These are phyloP conservation scores for Fistulifera pelliculosa DNA, from an alignment of 108 stramenopile genomes.

Conservation along the genomic window DNA sequence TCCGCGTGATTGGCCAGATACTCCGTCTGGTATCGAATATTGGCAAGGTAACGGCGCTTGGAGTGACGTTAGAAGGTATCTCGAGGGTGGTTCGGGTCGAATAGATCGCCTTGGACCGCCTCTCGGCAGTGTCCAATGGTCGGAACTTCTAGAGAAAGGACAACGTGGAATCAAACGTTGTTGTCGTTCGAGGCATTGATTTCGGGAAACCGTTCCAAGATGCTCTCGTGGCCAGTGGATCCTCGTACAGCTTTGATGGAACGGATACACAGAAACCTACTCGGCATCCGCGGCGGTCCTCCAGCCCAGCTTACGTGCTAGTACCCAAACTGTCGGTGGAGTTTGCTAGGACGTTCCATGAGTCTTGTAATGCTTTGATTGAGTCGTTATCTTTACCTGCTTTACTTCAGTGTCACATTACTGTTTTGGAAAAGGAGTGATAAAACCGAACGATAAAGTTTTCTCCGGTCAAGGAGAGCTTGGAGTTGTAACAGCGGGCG, in stretches of 20 bases:
- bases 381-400: conserved; percentile 65
- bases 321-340: conserved; percentile 32
- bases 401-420: conserved; percentile 47
- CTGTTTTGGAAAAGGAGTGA: conserved; percentile 42
- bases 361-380: conserved; percentile 25
- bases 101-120: background rate
- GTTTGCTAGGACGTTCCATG: conserved; percentile 17
- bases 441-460: conserved; percentile 23
- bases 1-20: conserved; percentile 72
- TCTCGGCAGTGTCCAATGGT: too few species aligned
- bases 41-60: conserved; percentile 34
- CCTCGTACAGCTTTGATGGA: conserved; percentile 1
- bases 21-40: conserved; percentile 35
- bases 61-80: conserved; percentile 27
- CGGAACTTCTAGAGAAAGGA: background rate
- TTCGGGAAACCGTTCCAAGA: conserved; percentile 58
- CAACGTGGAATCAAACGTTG: conserved; percentile 6
- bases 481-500: conserved; percentile 45
- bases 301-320: conserved; percentile 9
- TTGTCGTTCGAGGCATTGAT: conserved; percentile 52
- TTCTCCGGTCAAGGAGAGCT: conserved; percentile 9
- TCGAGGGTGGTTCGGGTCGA: conserved; percentile 19
- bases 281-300: conserved; percentile 23
- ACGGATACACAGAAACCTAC: background rate
- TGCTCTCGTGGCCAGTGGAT: conserved; percentile 24